Percentiles rank a stretch among this genome's conserved stretches.
Conservation (phyloP, 768 basidiomycete genomes). For the Termitomyces sp. region DNA sequence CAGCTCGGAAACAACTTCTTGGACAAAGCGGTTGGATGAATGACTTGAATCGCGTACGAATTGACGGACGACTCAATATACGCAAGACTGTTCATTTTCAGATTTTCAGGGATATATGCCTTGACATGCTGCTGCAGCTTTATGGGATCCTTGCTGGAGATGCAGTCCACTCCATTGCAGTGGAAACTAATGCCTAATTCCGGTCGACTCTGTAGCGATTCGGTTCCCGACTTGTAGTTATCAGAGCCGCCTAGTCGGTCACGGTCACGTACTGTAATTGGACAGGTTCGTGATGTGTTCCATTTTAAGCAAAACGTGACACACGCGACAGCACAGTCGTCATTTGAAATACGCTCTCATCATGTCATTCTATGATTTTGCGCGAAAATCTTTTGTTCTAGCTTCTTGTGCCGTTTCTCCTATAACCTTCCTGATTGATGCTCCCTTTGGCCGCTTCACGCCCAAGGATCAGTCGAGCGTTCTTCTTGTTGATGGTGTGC, state of each 20-base stretch:
- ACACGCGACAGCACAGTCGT: too few species aligned
- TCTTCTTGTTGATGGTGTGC: constrained; percentile 55
- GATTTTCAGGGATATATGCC: background rate
- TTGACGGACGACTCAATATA: background rate
- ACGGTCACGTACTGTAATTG: too few species aligned
- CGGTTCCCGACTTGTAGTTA: too few species aligned
- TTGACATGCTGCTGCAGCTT: background rate
- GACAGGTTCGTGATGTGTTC: too few species aligned
- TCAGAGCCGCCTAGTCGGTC: too few species aligned
- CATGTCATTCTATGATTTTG: constrained; percentile 9
- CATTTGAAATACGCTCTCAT: background rate
- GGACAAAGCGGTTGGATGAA: background rate
- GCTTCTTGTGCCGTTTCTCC: background rate
- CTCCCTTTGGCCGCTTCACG: constrained; percentile 60
- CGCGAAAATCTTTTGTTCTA: constrained; percentile 12
- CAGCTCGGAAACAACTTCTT: background rate
- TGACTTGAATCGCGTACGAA: background rate
- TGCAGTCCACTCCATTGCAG: background rate
- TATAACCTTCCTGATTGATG: constrained; percentile 46
- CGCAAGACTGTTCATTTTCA: background rate
- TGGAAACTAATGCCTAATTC: background rate
- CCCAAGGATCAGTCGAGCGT: constrained; percentile 33
- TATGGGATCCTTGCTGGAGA: background rate
- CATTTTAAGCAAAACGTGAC: too few species aligned
- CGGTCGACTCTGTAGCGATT: too few species aligned